phyloP scores from a whole-genome alignment of 2,329 filamentous ascomycete species.

The Fusarium nodosum region DNA sequence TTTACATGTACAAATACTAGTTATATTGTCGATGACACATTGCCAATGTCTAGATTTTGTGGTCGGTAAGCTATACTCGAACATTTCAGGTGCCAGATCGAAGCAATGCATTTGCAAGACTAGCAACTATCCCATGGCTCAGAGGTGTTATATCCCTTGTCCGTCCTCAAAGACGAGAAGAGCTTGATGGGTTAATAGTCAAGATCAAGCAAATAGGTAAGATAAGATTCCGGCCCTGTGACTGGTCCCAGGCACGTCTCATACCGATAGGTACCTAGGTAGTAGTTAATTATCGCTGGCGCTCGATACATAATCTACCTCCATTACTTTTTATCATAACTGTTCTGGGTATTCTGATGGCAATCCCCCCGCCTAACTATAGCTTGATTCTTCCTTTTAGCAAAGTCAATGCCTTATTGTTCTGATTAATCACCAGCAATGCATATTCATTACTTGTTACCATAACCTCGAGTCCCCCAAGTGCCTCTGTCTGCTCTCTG shows the following conservation, averaged over 20 bases:
- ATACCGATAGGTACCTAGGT: too few relatives aligned
- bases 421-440: constrained; percentile 51
- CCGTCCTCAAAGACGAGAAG: neutral
- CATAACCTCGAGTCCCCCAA: constrained; percentile 50
- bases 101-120: neutral
- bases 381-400: constrained; percentile 49
- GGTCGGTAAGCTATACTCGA: neutral
- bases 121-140: neutral
- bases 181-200: neutral
- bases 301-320: neutral
- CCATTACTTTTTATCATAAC: neutral
- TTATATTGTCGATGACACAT: neutral
- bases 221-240: too few relatives aligned
- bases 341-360: neutral
- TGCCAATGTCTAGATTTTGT: neutral
- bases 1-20: neutral
- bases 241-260: neutral
- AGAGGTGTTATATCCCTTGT: too few relatives aligned
- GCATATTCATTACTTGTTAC: constrained; percentile 54
- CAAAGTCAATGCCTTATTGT: constrained; percentile 50
- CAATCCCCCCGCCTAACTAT: neutral
- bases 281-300: neutral
- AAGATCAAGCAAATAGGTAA: neutral
- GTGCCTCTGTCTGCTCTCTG: constrained; percentile 2
- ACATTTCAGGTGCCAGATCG: neutral